A percentile compares a stretch with the other conserved stretches of the same genome.
Evolutionary conservation across 345 rosid genomes (phyloP).

Genomic region (Brassica nigra): DNA sequence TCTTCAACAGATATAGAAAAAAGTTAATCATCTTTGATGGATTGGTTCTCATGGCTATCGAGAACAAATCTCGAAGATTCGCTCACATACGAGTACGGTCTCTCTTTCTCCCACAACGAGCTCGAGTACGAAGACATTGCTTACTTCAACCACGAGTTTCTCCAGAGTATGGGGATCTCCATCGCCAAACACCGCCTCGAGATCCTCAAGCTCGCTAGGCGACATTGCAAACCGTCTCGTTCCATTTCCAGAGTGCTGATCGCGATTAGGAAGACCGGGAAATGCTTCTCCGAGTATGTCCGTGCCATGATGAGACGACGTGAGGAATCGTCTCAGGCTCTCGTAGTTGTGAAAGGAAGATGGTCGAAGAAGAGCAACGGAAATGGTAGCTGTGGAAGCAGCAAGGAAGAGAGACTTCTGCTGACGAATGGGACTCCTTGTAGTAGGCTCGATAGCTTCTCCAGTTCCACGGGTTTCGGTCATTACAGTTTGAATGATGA

Average conservation of each 20-base stretch:
- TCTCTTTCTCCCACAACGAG: conserved; percentile 78
- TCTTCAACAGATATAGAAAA: not conserved
- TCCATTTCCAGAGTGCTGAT: conserved; percentile 54
- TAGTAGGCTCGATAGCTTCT: conserved; percentile 40
- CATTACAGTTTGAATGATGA: not conserved
- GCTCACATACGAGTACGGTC: conserved; percentile 77
- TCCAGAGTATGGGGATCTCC: conserved; percentile 96
- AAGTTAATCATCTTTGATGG: conserved; percentile 41
- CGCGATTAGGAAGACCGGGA: conserved; percentile 66
- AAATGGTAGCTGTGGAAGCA: not conserved
- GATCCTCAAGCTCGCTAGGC: conserved; percentile 80
- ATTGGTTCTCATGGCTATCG: conserved; percentile 96
- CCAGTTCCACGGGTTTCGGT: conserved; percentile 50
- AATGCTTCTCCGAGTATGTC: conserved; percentile 49
- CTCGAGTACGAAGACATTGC: conserved; percentile 77
- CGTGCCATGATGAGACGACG: conserved; percentile 47
- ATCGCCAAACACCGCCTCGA: conserved; percentile 95
- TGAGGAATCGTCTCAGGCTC: conserved; percentile 54
- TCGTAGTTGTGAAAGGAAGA: conserved; percentile 58
- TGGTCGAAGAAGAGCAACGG: conserved; percentile 62
- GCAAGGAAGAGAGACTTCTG: conserved; percentile 54
- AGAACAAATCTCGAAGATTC: conserved; percentile 71
- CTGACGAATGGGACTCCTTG: conserved; percentile 66
- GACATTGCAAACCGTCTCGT: conserved; percentile 37
- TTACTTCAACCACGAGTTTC: conserved; percentile 91